phyloP scores from a whole-genome alignment of 1,284 basidiomycete species.

The Apiotrichum mycotoxinovorans region DNA sequence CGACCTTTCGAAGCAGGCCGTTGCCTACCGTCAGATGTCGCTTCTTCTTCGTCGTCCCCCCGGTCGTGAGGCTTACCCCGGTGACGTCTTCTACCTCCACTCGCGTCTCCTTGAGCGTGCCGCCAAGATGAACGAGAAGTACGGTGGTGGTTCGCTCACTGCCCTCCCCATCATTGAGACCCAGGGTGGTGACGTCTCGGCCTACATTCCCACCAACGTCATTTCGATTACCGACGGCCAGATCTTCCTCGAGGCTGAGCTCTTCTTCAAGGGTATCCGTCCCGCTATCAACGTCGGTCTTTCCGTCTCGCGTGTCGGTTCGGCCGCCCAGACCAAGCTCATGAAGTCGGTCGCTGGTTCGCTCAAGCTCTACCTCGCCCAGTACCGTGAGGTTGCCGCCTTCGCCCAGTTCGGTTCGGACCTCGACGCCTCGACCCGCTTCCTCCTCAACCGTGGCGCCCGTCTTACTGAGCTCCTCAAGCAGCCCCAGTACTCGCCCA shows the following conservation, averaged over 20 bases:
- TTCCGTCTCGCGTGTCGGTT: slow-evolving; percentile 99
- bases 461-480: slow-evolving; percentile 98
- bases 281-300: slow-evolving; percentile 99
- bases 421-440: slow-evolving; percentile 96
- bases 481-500: slow-evolving; percentile 90
- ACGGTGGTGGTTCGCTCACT: slow-evolving; percentile 96
- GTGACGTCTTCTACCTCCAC: slow-evolving; percentile 99
- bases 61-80: slow-evolving; percentile 99
- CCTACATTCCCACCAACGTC: slow-evolving; percentile 80
- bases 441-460: slow-evolving; percentile 93
- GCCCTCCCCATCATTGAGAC: slow-evolving; percentile 99
- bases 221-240: slow-evolving; percentile 98
- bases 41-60: slow-evolving; percentile 98
- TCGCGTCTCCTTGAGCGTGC: slow-evolving; percentile 99
- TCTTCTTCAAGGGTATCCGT: slow-evolving; percentile 99
- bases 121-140: slow-evolving; percentile 98
- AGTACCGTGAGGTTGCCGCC: slow-evolving; percentile 99
- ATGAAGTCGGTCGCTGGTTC: slow-evolving; percentile 99
- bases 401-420: slow-evolving; percentile 98
- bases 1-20: slow-evolving; percentile 99
- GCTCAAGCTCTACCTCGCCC: slow-evolving; percentile 97
- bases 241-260: slow-evolving; percentile 98
- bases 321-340: slow-evolving; percentile 98
- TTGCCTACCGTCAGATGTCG: slow-evolving; percentile 99
- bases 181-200: slow-evolving; percentile 99